Evolutionary conservation across 345 rosid species (phyloP).

Genomic region (Eucalyptus erythrocorys): DNA sequence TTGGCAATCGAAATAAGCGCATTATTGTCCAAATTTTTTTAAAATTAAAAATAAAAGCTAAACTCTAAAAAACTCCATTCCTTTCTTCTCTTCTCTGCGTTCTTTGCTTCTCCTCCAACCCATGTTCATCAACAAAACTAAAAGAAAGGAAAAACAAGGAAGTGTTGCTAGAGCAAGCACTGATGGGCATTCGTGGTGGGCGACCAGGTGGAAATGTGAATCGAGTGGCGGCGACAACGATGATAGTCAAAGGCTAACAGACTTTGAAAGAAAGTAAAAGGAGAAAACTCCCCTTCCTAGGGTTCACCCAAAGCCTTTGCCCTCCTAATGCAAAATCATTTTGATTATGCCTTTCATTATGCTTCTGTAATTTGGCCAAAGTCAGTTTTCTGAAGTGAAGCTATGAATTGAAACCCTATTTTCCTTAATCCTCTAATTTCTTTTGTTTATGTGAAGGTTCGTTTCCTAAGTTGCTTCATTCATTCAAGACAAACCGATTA

Average conservation of each 20-base stretch:
- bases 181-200: not conserved
- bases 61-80: not conserved
- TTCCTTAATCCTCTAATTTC: not conserved
- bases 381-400: not conserved
- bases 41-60: not conserved
- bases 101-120: not conserved
- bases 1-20: accelerated
- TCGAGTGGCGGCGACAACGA: accelerated
- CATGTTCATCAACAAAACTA: not conserved
- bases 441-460: not conserved
- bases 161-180: not conserved
- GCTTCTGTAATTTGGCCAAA: not conserved
- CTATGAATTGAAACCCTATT: not conserved
- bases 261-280: not conserved
- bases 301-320: not conserved
- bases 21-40: not conserved
- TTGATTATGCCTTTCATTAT: not conserved
- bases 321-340: not conserved
- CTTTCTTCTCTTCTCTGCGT: not conserved
- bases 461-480: not conserved
- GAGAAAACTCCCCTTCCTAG: not conserved
- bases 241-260: accelerated
- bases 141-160: not conserved
- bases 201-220: not conserved
- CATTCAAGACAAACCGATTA: not conserved